These are phyloP conservation scores for Dalbergia oliveri DNA, from an alignment of 306 rosid species.

Conservation along the genomic window DNA sequence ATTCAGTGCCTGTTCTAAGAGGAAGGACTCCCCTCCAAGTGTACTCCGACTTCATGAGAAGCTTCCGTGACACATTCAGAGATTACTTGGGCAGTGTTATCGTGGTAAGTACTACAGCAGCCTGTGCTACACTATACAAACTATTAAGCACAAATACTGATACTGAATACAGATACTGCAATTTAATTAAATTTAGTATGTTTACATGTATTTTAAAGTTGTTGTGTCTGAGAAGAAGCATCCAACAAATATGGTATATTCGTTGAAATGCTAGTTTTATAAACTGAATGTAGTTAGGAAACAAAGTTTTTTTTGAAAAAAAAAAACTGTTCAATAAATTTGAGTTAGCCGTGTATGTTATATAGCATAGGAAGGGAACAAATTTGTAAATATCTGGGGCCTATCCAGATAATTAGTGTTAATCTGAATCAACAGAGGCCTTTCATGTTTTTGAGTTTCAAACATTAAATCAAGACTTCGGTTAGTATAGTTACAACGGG, in stretches of 20 bases:
- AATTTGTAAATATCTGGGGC: not conserved
- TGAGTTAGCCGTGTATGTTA: not conserved
- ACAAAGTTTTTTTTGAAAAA: not conserved
- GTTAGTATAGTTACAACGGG: not conserved
- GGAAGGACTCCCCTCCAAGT: constrained; percentile 98
- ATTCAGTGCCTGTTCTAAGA: constrained; percentile 78
- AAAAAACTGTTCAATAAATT: not conserved
- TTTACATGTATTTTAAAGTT: not conserved
- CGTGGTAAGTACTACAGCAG: constrained; percentile 59
- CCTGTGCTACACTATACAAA: not conserved
- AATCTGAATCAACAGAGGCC: not conserved
- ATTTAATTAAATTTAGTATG: constrained; percentile 17
- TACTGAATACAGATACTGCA: not conserved
- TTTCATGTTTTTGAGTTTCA: not conserved
- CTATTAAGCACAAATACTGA: constrained; percentile 6
- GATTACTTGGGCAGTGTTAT: constrained; percentile 81
- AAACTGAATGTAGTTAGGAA: not conserved
- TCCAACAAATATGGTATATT: not conserved
- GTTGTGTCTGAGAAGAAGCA: not conserved
- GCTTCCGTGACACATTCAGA: constrained; percentile 84
- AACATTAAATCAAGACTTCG: not conserved
- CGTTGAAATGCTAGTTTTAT: not conserved
- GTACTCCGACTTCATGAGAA: constrained; percentile 87
- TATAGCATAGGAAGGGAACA: not conserved
- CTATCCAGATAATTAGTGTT: not conserved